A percentile compares a stretch with the other conserved stretches of the same genome.
phyloP scores from a whole-genome alignment of 179 eudicot species.

The Gypsophila paniculata region DNA sequence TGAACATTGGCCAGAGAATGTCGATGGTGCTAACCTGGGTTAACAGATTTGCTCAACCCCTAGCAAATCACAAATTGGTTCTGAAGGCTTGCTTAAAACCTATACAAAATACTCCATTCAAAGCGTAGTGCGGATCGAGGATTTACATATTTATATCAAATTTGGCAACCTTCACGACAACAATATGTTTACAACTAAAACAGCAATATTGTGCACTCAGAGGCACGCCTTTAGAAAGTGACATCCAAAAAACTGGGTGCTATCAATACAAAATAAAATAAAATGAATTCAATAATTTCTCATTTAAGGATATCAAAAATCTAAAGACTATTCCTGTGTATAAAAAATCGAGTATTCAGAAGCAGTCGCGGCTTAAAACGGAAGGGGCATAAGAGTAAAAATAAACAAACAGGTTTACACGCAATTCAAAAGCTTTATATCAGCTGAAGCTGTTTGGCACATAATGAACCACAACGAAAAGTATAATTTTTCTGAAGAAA shows the following conservation, averaged over 20 bases:
- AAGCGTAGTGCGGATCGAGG: neutral
- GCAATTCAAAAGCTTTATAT: neutral
- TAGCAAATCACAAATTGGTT: neutral
- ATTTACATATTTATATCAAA: no score
- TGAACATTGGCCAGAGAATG: neutral
- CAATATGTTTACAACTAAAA: neutral
- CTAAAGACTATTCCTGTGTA: conserved; percentile 8
- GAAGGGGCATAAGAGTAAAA: neutral
- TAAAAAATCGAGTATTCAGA: neutral
- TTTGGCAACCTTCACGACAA: neutral
- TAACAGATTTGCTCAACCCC: neutral
- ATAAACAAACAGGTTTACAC: neutral
- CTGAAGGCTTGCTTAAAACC: neutral
- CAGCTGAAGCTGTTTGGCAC: neutral
- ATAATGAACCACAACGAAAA: neutral
- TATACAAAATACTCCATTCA: neutral
- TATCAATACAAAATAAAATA: neutral
- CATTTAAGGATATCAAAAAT: neutral
- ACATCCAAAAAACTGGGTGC: neutral
- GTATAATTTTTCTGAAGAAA: neutral
- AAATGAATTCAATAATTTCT: conserved; percentile 3
- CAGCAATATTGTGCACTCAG: neutral
- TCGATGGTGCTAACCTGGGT: neutral
- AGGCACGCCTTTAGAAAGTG: neutral
- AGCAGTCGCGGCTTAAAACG: neutral